Evolutionary conservation across 1,139 yeast genomes (phyloP), one percentile per base, ranked within the genome.

Genomic region (Suhomyces bokatorum): DNA sequence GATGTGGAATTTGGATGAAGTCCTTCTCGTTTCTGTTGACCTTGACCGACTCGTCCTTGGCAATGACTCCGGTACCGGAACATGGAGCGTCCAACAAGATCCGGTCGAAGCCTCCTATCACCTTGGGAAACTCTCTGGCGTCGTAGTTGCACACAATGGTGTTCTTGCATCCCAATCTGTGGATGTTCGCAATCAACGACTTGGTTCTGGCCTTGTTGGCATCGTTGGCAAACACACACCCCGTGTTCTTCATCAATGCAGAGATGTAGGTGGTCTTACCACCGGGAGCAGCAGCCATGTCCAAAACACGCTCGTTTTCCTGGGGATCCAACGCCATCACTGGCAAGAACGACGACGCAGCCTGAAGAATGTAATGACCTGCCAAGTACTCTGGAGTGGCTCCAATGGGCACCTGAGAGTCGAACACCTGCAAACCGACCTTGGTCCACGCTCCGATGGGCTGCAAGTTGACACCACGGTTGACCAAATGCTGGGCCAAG

Each of bases 221-320:
- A 72, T 95, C 99, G 67, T 95, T 95, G 45, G 99, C 99, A 64
- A 95, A 91, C 14, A 95, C 87, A 65, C 95, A 85, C 31, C 99
- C 99, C 3, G 99, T 93, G 66, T 93, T 95, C 64, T 95, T 95
- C 98, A 93, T 93, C 69, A 91, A 71, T 0, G 99, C 99, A 35
- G 97, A 84, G 46, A 95, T 84, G 63, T 90, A 93, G 1, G 99
- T 93, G 10, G 99, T 90, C 64, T 95, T 95, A 69, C 99, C 99
- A 73, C 99, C 99, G 54, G 99, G 99, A 16, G 99, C 98, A 47
- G 99, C 96, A 35, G 99, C 99, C 99, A 95, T 95, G 72, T 95
- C 99, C 54, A 95, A 76, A 39, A 95, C 77, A 62, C 99, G 84
- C 69, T 95, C 99, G 63, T 87, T 84, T 67, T 90, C 97, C 65